These are phyloP conservation scores for Venturia asperata DNA, from an alignment of 2,329 filamentous ascomycete genomes.

Conservation along the genomic window DNA sequence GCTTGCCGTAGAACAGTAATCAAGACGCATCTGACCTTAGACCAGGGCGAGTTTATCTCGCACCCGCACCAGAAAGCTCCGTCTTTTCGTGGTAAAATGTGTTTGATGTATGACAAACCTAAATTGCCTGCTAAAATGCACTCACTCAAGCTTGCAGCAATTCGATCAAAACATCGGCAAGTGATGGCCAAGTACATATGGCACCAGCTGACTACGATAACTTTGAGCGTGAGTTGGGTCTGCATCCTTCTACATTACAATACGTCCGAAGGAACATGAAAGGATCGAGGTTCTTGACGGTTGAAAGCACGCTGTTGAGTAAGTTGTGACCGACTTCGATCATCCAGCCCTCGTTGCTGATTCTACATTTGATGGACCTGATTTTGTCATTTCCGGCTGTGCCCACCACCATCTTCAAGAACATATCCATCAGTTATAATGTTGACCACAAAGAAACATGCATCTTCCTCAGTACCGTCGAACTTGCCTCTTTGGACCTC, in stretches of 20 bases:
- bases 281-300: background rate
- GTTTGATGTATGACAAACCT: background rate
- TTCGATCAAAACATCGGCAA: background rate
- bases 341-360: background rate
- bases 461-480: background rate
- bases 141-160: background rate
- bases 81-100: background rate
- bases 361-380: background rate
- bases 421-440: background rate
- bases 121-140: background rate
- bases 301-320: background rate
- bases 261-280: background rate
- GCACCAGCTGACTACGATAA: background rate
- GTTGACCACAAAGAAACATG: background rate
- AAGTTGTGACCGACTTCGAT: background rate
- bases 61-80: background rate
- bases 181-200: background rate
- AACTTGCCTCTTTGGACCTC: background rate
- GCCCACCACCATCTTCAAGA: background rate
- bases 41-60: background rate
- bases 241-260: background rate
- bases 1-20: background rate
- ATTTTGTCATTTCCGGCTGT: conserved; percentile 1
- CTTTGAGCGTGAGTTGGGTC: background rate
- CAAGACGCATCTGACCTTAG: background rate